A percentile compares a stretch with the other conserved stretches of the same genome.
Conservation (phyloP, 148 eudicot genomes). For the Camellia lanceoleosa region DNA sequence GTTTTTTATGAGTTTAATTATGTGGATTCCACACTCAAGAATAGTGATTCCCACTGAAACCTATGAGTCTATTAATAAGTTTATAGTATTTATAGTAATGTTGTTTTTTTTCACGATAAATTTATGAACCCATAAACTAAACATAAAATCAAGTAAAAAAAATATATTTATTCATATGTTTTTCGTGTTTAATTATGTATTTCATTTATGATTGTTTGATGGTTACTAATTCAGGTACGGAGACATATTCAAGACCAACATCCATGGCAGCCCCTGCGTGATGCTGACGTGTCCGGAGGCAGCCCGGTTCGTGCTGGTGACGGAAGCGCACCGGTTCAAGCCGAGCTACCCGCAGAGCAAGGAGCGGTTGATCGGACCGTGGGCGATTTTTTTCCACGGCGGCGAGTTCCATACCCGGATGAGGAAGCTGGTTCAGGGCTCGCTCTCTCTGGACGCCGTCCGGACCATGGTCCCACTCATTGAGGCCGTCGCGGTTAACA, state of each 20-base stretch:
- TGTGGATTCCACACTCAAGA: too few species aligned
- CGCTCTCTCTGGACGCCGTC: slow-evolving; percentile 18
- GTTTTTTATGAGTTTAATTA: too few species aligned
- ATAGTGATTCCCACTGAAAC: too few species aligned
- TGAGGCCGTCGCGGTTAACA: slow-evolving; percentile 18
- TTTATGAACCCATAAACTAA: too few species aligned
- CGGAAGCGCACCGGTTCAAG: slow-evolving; percentile 17
- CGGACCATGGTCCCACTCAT: slow-evolving; percentile 13
- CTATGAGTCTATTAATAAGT: too few species aligned
- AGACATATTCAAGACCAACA: slow-evolving; percentile 23
- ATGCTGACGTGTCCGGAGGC: slow-evolving; percentile 26
- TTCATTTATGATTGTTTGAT: background rate
- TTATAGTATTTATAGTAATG: too few species aligned
- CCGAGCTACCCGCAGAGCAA: slow-evolving; percentile 26
- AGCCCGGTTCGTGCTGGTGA: slow-evolving; percentile 20
- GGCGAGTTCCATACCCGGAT: slow-evolving; percentile 20
- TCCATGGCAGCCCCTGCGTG: slow-evolving; percentile 22
- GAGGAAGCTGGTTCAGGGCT: slow-evolving; percentile 23
- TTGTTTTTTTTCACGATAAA: too few species aligned
- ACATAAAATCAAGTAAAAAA: too few species aligned
- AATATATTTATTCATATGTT: too few species aligned
- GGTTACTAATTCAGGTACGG: slow-evolving; percentile 16
- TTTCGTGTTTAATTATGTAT: too few species aligned
- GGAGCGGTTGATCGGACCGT: slow-evolving; percentile 23
- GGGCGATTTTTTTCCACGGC: slow-evolving; percentile 22